Percentiles rank a stretch among this genome's conserved stretches.
Evolutionary conservation across 805 yeast genomes (phyloP).

Genomic region (Wickerhamomyces queroliae): DNA sequence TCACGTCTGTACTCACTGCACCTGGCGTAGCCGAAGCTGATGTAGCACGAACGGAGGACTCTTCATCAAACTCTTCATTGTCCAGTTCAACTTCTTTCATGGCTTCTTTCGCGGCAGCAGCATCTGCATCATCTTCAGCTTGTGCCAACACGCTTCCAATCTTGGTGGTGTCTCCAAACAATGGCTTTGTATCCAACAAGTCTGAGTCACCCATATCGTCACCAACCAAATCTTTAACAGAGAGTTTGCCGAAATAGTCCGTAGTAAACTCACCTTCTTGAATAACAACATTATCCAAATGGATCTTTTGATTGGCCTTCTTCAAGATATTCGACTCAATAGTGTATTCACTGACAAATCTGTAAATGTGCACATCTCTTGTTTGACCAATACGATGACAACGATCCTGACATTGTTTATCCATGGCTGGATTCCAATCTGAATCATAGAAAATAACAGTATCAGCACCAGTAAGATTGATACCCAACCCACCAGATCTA

Average conservation of each 20-base stretch:
- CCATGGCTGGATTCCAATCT: slow-evolving; percentile 99
- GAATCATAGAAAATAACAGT: slow-evolving; percentile 97
- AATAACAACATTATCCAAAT: slow-evolving; percentile 88
- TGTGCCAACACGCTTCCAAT: slow-evolving; percentile 69
- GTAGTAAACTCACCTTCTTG: slow-evolving; percentile 99
- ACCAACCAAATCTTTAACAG: slow-evolving; percentile 81
- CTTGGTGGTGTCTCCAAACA: slow-evolving; percentile 29
- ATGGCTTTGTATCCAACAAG: slow-evolving; percentile 25
- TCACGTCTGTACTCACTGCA: slow-evolving; percentile 15
- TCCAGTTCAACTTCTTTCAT: slow-evolving; percentile 81
- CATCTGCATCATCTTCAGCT: slow-evolving; percentile 93
- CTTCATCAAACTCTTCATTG: slow-evolving; percentile 75
- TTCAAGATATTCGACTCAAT: slow-evolving; percentile 91
- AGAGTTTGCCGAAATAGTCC: slow-evolving; percentile 84
- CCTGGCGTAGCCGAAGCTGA: slow-evolving; percentile 6
- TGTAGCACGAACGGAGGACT: slow-evolving; percentile 11
- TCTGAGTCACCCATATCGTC: slow-evolving; percentile 18
- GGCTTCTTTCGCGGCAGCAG: slow-evolving; percentile 85
- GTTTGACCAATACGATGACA: slow-evolving; percentile 99
- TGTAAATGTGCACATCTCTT: slow-evolving; percentile 93
- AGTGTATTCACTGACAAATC: slow-evolving; percentile 93
- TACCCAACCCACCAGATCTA: slow-evolving; percentile 97
- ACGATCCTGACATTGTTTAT: slow-evolving; percentile 97
- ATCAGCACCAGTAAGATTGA: slow-evolving; percentile 96
- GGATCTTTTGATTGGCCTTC: slow-evolving; percentile 92